Conservation (phyloP, 108 stramenopile genomes). For the Pseudonitzschia multistriata region DNA sequence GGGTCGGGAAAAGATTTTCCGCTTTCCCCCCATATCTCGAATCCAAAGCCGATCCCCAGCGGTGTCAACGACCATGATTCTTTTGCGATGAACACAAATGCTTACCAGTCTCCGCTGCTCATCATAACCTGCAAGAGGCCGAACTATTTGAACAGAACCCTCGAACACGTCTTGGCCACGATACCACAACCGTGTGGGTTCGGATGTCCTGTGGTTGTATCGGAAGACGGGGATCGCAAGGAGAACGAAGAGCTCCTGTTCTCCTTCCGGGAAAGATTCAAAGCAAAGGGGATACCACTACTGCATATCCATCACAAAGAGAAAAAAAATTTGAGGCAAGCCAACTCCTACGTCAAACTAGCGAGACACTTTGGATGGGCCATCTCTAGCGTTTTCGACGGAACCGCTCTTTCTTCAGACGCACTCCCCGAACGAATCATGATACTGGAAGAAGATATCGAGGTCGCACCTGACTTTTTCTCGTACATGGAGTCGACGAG, state of each 20-base stretch:
- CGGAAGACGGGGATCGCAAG: conserved; percentile 74
- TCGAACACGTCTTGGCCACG: conserved; percentile 52
- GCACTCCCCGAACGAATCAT: conserved; percentile 65
- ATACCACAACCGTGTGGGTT: conserved; percentile 47
- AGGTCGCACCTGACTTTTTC: conserved; percentile 91
- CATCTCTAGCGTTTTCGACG: conserved; percentile 66
- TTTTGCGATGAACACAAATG: neutral
- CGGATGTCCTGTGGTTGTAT: conserved; percentile 72
- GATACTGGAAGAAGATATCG: conserved; percentile 89
- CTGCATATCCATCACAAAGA: conserved; percentile 46
- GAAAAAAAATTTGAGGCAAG: neutral
- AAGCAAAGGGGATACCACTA: conserved; percentile 52
- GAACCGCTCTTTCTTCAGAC: conserved; percentile 9
- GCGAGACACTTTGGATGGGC: conserved; percentile 86
- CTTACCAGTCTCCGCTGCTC: conserved; percentile 57
- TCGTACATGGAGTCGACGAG: conserved; percentile 80
- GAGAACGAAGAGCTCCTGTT: conserved; percentile 51
- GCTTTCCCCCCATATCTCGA: too few species aligned
- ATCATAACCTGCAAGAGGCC: conserved; percentile 81
- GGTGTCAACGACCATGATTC: too few species aligned
- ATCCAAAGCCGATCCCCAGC: too few species aligned
- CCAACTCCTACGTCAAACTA: conserved; percentile 60
- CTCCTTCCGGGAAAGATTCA: conserved; percentile 44
- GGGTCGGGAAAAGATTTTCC: too few species aligned
- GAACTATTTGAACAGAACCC: conserved; percentile 64